A percentile compares a stretch with the other conserved stretches of the same genome.
phyloP scores from a whole-genome alignment of 768 basidiomycete species.

The Xerocomellus chrysenteron region DNA sequence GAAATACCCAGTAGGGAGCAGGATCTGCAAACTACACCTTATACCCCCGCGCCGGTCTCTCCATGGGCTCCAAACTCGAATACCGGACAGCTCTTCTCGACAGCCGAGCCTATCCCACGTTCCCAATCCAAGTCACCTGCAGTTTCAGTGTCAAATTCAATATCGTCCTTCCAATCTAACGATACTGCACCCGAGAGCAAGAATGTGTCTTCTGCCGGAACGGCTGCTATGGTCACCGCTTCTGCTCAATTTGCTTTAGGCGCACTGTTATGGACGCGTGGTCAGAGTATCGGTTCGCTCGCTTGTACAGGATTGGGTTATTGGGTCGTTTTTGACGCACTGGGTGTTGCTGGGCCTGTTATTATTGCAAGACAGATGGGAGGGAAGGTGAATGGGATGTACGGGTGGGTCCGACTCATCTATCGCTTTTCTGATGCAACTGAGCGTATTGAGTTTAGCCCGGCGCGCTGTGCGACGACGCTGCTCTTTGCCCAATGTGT shows the following conservation, averaged over 20 bases:
- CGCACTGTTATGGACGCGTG: constrained; percentile 81
- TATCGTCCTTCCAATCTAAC: not conserved
- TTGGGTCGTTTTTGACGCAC: constrained; percentile 92
- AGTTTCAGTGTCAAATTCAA: constrained; percentile 11
- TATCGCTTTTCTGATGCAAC: constrained; percentile 14
- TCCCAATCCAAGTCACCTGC: constrained; percentile 27
- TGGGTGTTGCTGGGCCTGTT: constrained; percentile 61
- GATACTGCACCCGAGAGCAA: not conserved
- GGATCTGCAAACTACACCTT: constrained; percentile 54
- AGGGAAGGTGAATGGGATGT: constrained; percentile 39
- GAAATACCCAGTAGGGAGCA: constrained; percentile 18
- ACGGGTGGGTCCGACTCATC: constrained; percentile 52
- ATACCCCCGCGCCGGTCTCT: constrained; percentile 57
- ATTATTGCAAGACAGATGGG: constrained; percentile 39
- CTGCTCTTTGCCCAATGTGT: constrained; percentile 87
- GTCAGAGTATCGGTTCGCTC: constrained; percentile 85
- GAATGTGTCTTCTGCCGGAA: constrained; percentile 23
- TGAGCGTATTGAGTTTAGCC: constrained; percentile 37
- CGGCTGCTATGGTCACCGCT: constrained; percentile 21
- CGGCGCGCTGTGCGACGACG: constrained; percentile 66
- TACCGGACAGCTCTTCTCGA: constrained; percentile 1
- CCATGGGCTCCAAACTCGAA: constrained; percentile 63
- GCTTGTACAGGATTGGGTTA: constrained; percentile 91
- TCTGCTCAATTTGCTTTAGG: constrained; percentile 61
- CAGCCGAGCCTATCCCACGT: constrained; percentile 15